Conservation (phyloP, 2,329 filamentous ascomycete species). For the Aphanocladium album region DNA sequence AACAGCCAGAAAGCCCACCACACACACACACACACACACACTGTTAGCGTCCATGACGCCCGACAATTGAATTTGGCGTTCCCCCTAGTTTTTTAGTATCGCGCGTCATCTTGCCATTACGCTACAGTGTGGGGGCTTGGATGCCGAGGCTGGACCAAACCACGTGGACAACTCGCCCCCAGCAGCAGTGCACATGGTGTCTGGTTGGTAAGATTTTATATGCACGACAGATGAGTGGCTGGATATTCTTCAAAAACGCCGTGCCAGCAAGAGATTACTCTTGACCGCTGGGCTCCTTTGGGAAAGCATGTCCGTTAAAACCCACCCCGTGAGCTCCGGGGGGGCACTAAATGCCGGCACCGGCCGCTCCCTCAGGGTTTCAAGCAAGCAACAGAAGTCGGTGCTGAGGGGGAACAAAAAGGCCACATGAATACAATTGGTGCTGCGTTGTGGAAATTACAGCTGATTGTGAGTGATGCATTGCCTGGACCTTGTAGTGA, state of each 20-base stretch:
- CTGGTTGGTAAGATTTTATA: not conserved
- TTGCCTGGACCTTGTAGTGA: not conserved
- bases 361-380: not conserved
- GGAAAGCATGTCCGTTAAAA: constrained; percentile 2
- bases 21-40: too few relatives aligned
- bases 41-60: too few relatives aligned
- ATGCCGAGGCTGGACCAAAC: not conserved
- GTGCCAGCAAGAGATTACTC: too few relatives aligned
- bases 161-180: not conserved
- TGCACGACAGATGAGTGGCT: not conserved
- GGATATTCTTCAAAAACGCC: not conserved
- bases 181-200: not conserved
- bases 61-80: too few relatives aligned
- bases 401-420: not conserved
- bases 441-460: not conserved
- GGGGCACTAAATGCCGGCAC: not conserved
- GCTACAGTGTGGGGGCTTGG: too few relatives aligned
- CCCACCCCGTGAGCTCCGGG: not conserved
- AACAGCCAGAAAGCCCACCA: too few relatives aligned
- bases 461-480: not conserved
- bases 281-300: not conserved
- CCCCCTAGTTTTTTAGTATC: too few relatives aligned
- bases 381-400: not conserved
- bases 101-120: too few relatives aligned
- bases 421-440: not conserved